A percentile compares a stretch with the other conserved stretches of the same genome.
Evolutionary conservation across 2,329 filamentous ascomycete genomes (phyloP).

Genomic region (Epicoccum sorghinum): DNA sequence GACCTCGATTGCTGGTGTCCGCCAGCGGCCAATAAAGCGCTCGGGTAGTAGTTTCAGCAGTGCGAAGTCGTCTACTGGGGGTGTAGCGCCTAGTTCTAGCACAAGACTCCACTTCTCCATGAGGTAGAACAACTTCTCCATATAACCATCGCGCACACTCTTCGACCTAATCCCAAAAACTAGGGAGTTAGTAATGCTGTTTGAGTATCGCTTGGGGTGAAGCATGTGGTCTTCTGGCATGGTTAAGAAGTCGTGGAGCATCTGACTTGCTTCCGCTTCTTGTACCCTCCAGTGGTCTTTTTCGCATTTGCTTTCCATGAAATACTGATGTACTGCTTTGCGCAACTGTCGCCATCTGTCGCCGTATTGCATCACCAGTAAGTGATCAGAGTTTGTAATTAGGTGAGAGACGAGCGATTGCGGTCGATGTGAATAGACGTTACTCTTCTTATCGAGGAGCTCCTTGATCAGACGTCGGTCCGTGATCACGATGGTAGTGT

Average conservation of each 20-base stretch:
- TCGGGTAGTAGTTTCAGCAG: constrained; percentile 48
- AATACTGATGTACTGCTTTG: constrained; percentile 49
- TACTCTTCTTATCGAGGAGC: constrained; percentile 13
- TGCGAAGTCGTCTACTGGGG: constrained; percentile 51
- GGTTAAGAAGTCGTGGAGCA: constrained; percentile 53
- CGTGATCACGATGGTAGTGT: constrained; percentile 15
- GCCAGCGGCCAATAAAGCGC: constrained; percentile 20
- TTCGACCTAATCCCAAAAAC: constrained; percentile 24
- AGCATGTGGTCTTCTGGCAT: constrained; percentile 54
- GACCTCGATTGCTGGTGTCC: constrained; percentile 18
- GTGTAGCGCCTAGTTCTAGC: constrained; percentile 55
- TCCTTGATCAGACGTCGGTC: constrained; percentile 10
- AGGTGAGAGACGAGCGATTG: constrained; percentile 28
- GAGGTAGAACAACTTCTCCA: constrained; percentile 48
- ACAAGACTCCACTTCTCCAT: constrained; percentile 52
- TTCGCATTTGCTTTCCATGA: constrained; percentile 55
- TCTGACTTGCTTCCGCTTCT: constrained; percentile 57
- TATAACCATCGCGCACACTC: constrained; percentile 30
- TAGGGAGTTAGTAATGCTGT: constrained; percentile 41
- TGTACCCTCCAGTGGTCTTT: constrained; percentile 51
- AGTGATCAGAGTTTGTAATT: constrained; percentile 55
- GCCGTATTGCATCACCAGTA: constrained; percentile 56
- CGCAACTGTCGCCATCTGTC: constrained; percentile 55
- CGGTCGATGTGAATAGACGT: constrained; percentile 15
- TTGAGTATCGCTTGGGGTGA: constrained; percentile 57